Percentiles rank a stretch among this genome's conserved stretches.
These are phyloP conservation scores for Cladobotryum protrusum DNA, from an alignment of 2,329 filamentous ascomycete species.

Conservation along the genomic window DNA sequence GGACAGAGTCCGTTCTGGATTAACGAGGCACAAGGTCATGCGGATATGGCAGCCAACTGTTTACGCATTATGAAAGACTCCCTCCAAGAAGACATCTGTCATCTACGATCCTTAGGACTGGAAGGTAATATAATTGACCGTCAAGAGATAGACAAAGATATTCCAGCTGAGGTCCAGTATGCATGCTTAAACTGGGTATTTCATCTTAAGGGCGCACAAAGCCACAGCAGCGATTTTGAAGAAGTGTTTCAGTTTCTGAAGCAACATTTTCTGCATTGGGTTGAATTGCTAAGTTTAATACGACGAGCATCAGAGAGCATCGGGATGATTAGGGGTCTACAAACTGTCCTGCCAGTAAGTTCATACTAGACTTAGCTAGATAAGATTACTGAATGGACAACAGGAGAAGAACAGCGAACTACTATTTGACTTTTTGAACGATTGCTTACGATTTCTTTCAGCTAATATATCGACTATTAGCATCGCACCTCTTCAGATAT, in stretches of 20 bases:
- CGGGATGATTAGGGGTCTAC: background rate
- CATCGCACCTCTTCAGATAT: background rate
- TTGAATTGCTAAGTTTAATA: conserved; percentile 33
- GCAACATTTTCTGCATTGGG: conserved; percentile 35
- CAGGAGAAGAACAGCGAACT: background rate
- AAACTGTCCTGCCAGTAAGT: background rate
- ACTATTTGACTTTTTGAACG: background rate
- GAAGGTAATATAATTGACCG: background rate
- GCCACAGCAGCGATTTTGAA: conserved; percentile 16
- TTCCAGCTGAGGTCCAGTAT: conserved; percentile 2
- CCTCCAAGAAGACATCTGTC: background rate
- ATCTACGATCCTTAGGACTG: background rate
- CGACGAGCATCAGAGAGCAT: conserved; percentile 14
- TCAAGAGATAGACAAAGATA: background rate
- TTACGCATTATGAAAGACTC: background rate
- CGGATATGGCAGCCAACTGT: background rate
- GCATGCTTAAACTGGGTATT: conserved; percentile 12
- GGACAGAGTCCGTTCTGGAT: conserved; percentile 2
- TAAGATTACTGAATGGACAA: too few relatives aligned
- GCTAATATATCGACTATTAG: background rate
- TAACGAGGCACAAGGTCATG: background rate
- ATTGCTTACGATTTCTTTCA: background rate
- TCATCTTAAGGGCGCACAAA: conserved; percentile 22
- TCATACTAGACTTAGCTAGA: background rate
- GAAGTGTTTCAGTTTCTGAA: conserved; percentile 29